Evolutionary conservation across 2,329 filamentous ascomycete species (phyloP), one percentile per base, ranked within the genome.

Genomic region (Colletotrichum kahawae): DNA sequence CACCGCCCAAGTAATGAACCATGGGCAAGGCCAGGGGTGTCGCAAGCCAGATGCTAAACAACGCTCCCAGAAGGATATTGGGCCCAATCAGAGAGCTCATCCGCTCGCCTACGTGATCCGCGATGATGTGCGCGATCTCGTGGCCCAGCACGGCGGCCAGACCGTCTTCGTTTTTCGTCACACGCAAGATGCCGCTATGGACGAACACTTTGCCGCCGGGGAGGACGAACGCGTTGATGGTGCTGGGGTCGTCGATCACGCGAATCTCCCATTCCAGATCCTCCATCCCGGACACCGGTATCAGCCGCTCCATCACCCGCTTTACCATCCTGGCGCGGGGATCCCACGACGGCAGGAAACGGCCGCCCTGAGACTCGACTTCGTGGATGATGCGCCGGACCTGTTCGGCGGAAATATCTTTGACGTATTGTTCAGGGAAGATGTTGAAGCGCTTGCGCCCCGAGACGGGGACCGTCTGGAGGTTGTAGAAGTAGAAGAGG

Each of bases 181-280:
- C 85, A n/a, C 89, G 88, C 69, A 96, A 83, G 36, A 96, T 92
- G 48, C 94, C 94, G 77, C 91, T 93, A 80, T 92, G 93, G 3
- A 96, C 94, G 81, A 96, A 96, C 1, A 96, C 94, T 79, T 95
- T 95, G 29, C 94, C 94, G 6, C 92, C 94, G 0, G 94, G 94
- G 7, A 95, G 88, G 2, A 96, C 94, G 80, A 96, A 95, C 0
- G 94, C 94, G 79, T 96, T 96, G 77, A 89, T 88, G 51, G 89
- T 90, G 54, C 79, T 86, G 77, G 24, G 87, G 75, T 92, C 92
- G n/a, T 94, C 89, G 79, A 96, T 95, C 8, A 96, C 94, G 79
- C 90, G 87, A 5, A 96, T 88, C 83, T 95, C 92, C 94, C 94
- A 96, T 14, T 90, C 81, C 54, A 89, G 84, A 76, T 88, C 83